Evolutionary conservation across 495 filamentous ascomycete species (phyloP).

Genomic region (Podospora anserina): DNA sequence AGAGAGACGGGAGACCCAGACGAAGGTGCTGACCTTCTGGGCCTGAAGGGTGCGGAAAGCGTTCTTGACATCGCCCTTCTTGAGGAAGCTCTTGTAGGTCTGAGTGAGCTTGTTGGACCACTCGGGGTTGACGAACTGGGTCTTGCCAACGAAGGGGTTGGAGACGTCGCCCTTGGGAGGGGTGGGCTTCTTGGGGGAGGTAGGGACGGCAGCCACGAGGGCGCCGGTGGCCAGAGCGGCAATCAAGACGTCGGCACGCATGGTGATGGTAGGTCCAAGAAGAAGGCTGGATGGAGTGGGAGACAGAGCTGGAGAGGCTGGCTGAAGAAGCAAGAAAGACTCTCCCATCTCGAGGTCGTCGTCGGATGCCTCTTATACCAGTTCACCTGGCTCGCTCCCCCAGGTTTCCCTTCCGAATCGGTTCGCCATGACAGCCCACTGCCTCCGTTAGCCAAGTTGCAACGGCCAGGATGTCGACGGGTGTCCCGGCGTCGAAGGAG

Average conservation of each 20-base stretch:
- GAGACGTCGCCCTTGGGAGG: neutral
- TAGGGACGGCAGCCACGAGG: constrained; percentile 19
- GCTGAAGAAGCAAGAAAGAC: constrained; percentile 3
- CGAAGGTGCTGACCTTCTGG: constrained; percentile 53
- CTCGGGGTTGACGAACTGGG: constrained; percentile 52
- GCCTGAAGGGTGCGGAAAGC: constrained; percentile 36
- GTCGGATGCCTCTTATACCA: constrained; percentile 10
- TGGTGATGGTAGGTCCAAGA: constrained; percentile 11
- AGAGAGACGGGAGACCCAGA: constrained; percentile 45
- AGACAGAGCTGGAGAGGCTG: constrained; percentile 4
- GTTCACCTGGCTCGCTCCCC: neutral
- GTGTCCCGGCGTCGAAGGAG: constrained; percentile 3
- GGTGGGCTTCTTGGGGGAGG: constrained; percentile 3
- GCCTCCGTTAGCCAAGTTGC: constrained; percentile 14
- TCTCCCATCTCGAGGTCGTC: neutral
- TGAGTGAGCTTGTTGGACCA: constrained; percentile 51
- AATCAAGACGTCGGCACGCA: constrained; percentile 20
- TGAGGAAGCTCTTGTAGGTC: constrained; percentile 45
- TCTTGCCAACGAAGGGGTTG: constrained; percentile 54
- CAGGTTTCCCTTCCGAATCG: constrained; percentile 10
- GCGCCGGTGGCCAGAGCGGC: constrained; percentile 21
- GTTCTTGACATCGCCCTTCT: constrained; percentile 36
- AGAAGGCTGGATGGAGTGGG: neutral
- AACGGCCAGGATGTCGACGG: constrained; percentile 6
- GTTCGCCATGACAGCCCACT: constrained; percentile 2